Percentiles rank a stretch among this genome's conserved stretches.
These are phyloP conservation scores for Scolecobasidium constrictum DNA, from an alignment of 2,329 filamentous ascomycete genomes.

Conservation along the genomic window DNA sequence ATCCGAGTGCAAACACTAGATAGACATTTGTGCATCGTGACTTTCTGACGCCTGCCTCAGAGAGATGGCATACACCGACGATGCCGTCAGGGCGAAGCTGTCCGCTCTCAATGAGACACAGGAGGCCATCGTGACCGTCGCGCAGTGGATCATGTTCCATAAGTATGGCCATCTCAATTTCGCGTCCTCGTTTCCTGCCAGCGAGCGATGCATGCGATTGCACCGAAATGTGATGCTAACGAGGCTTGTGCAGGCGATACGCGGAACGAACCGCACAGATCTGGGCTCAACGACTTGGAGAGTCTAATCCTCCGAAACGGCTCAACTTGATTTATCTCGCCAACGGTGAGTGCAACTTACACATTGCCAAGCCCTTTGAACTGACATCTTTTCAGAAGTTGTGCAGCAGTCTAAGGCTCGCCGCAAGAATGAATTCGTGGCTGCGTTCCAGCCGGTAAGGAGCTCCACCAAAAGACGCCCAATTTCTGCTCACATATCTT, in stretches of 20 bases:
- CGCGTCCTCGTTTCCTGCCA: not conserved
- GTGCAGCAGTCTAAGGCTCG: constrained; percentile 92
- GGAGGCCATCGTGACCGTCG: constrained; percentile 90
- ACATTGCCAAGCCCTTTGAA: not conserved
- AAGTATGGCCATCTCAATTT: constrained; percentile 60
- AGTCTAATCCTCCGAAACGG: constrained; percentile 74
- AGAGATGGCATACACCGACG: constrained; percentile 50
- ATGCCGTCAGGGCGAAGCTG: constrained; percentile 88
- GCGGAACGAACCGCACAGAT: constrained; percentile 85
- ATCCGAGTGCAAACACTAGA: too few species aligned
- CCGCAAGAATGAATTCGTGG: constrained; percentile 83
- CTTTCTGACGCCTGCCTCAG: not conserved
- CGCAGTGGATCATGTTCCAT: constrained; percentile 99
- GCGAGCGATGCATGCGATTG: too few species aligned
- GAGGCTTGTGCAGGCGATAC: constrained; percentile 58
- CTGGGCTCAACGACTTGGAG: constrained; percentile 83
- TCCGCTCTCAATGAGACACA: constrained; percentile 94
- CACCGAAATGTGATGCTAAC: too few species aligned
- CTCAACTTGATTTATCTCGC: constrained; percentile 89
- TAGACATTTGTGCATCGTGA: not conserved
- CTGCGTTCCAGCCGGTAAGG: constrained; percentile 70
- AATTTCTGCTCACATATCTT: not conserved
- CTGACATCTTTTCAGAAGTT: constrained; percentile 53
- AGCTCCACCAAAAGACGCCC: not conserved
- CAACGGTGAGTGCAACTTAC: constrained; percentile 55